A percentile compares a stretch with the other conserved stretches of the same genome.
phyloP scores from a whole-genome alignment of 2,329 filamentous ascomycete species.

The Diplodia sapinea region DNA sequence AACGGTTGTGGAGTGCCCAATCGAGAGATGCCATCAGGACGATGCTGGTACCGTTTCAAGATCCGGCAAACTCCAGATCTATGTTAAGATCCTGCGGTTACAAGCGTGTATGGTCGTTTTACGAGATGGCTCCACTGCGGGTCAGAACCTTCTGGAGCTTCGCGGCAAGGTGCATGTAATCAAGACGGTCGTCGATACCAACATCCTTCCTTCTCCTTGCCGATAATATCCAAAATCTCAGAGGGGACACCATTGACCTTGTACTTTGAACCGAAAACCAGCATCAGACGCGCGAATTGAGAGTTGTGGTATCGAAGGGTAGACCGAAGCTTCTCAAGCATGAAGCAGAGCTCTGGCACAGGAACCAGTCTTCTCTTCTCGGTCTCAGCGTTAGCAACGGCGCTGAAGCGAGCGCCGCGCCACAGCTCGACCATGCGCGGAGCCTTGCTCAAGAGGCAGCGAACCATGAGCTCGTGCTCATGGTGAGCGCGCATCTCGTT shows the following conservation, averaged over 20 bases:
- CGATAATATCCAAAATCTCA: background rate
- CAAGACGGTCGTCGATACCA: background rate
- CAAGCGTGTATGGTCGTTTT: too few species aligned
- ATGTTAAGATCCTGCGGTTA: too few species aligned
- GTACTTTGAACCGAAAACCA: background rate
- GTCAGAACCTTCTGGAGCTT: constrained; percentile 37
- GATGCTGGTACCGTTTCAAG: too few species aligned
- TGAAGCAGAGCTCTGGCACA: too few species aligned
- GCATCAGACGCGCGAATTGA: background rate
- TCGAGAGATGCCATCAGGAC: too few species aligned
- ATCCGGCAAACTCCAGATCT: too few species aligned
- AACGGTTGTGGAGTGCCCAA: too few species aligned
- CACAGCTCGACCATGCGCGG: background rate
- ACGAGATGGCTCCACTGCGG: constrained; percentile 49
- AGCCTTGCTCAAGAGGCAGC: background rate
- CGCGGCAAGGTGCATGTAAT: constrained; percentile 34
- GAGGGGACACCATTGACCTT: background rate
- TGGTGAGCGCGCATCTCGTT: background rate
- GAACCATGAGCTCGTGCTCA: background rate
- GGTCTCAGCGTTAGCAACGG: too few species aligned
- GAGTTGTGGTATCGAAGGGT: background rate
- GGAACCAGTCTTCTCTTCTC: too few species aligned
- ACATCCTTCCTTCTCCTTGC: background rate
- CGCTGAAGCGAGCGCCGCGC: background rate
- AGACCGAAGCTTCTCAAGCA: background rate